A percentile compares a stretch with the other conserved stretches of the same genome.
Evolutionary conservation across 2,329 filamentous ascomycete species (phyloP).

Genomic region (Alternaria incomplexa): DNA sequence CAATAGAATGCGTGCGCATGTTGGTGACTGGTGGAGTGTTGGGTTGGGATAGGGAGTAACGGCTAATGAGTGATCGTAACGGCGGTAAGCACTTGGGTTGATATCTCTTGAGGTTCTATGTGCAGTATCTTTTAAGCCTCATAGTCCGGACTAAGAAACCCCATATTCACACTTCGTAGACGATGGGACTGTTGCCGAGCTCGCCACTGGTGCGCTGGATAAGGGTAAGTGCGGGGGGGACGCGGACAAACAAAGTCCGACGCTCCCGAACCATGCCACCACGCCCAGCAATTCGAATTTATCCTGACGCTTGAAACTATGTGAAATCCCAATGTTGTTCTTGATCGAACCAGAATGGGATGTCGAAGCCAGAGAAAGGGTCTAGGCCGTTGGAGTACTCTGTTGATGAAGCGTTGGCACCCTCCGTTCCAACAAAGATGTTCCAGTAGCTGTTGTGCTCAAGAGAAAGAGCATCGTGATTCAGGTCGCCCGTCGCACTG

Average conservation of each 20-base stretch:
- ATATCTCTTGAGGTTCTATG: not conserved
- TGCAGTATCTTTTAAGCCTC: not conserved
- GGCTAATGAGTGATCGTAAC: not conserved
- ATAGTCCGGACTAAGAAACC: not conserved
- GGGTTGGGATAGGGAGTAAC: not conserved
- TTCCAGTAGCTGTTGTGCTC: constrained; percentile 11
- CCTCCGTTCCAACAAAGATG: constrained; percentile 9
- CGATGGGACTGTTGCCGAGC: not conserved
- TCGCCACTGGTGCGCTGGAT: constrained; percentile 1
- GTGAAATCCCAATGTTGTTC: constrained; percentile 39
- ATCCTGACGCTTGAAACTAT: constrained; percentile 8
- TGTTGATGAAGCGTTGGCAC: not conserved
- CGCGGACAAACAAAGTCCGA: constrained; percentile 21
- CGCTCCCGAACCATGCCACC: constrained; percentile 18
- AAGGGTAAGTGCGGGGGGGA: constrained; percentile 17
- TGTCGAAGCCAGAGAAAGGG: constrained; percentile 44
- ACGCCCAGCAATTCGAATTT: not conserved
- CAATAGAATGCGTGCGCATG: constrained; percentile 36
- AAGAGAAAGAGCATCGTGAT: not conserved
- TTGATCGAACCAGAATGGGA: constrained; percentile 46
- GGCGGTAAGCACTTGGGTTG: not conserved
- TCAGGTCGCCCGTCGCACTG: not conserved
- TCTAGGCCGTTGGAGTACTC: constrained; percentile 23
- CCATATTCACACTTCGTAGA: not conserved
- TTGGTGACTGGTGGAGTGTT: constrained; percentile 30